Base-by-base conservation (phyloP, 1,284 basidiomycete genomes). In the Fomitopsis palustris region DNA sequence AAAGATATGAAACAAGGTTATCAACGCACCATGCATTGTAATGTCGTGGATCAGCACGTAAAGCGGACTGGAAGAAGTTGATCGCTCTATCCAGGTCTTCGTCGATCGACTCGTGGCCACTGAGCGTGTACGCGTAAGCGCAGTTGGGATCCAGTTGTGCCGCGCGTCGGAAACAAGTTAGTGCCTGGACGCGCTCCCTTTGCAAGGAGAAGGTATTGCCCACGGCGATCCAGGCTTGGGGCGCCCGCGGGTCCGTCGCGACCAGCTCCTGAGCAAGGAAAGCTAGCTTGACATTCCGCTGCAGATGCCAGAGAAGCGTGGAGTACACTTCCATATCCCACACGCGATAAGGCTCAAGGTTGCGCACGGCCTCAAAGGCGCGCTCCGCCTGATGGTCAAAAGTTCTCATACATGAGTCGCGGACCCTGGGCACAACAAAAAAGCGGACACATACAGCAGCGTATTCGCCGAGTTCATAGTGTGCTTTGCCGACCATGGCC, bases 321-420 rank as follows among this genome's bases (percentile, higher is more conserved):
- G 95, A 96, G 75, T 93, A 96, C 42, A 93, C 84, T 73, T 97
- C 95, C 92, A 96, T 95, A 71, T 94, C 91, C 77, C 84, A 85
- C 57, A 95, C 73, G 27, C 92, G 85, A 78, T 93, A 90, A 8
- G 94, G 95, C 63, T 96, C 90, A 56, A 90, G 75, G n/a, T 79
- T 79, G 45, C 93, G 82, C 49, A 93, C 85, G 23, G 85, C 84
- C 66, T 84, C 83, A 78, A 96, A 98, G 35, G 92, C 92, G 63
- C 92, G 85, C 69, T 93, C 90, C 43, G 95, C 92, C 94, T 90
- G 64, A 55, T 35, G 35, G n/a, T 14, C 56, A 21, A 45, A 33
- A 56, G 45, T 51, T 53, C 52, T 43, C 54, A 54, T 19, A 63
- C 59, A 61, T 64, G 62, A 62, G 64, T 60, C 59, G 56, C 52